Evolutionary conservation across 164 flowering plant genomes (phyloP).

Genomic region (Paratinospora sagittata): DNA sequence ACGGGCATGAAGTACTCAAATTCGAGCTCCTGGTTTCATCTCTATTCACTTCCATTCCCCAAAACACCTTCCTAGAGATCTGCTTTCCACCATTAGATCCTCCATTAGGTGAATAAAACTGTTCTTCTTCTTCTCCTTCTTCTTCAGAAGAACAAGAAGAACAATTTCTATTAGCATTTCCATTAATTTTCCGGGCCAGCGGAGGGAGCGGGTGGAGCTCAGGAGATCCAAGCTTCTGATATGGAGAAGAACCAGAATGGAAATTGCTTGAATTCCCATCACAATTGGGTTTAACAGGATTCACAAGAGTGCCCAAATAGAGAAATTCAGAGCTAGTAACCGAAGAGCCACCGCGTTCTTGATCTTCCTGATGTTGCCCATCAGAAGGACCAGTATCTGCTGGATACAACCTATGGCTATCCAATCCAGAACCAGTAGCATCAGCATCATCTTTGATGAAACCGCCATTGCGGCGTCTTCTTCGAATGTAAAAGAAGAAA

Average conservation of each 20-base stretch:
- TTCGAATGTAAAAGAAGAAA: not conserved
- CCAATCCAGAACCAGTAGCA: not conserved
- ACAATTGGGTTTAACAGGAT: too few relatives aligned
- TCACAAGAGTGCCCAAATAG: not conserved
- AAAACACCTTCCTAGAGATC: too few relatives aligned
- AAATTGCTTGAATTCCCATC: not conserved
- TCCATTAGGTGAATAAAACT: not conserved
- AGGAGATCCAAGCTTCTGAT: not conserved
- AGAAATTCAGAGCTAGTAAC: not conserved
- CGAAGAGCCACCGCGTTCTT: not conserved
- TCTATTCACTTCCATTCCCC: too few relatives aligned
- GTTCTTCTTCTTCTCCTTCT: not conserved
- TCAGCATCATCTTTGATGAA: not conserved
- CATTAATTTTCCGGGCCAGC: not conserved
- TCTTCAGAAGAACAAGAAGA: not conserved
- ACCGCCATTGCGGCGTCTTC: not conserved
- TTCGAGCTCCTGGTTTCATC: too few relatives aligned
- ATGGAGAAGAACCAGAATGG: not conserved
- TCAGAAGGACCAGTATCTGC: not conserved
- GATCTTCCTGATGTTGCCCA: not conserved
- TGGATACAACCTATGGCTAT: not conserved
- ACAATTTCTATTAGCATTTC: not conserved
- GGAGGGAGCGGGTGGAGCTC: not conserved
- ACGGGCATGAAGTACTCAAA: not conserved
- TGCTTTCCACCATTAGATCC: too few relatives aligned